phyloP scores from a whole-genome alignment of 306 rosid genomes.

The Senna tora region DNA sequence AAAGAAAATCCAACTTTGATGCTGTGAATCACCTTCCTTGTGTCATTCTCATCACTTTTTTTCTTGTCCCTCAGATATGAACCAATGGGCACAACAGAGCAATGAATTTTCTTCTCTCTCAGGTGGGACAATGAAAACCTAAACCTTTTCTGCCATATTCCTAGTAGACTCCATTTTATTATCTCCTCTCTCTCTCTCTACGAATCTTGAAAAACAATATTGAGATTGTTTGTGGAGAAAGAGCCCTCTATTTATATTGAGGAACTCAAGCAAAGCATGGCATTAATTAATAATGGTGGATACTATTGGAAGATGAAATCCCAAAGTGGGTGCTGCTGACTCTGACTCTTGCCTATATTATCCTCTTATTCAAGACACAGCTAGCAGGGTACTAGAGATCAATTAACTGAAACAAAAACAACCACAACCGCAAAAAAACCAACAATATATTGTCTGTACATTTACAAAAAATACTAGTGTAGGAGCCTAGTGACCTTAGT shows the following conservation, averaged over 20 bases:
- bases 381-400: too few species aligned
- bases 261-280: background rate
- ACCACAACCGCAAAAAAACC: too few species aligned
- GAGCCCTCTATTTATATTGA: slow-evolving; percentile 39
- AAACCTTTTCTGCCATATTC: too few species aligned
- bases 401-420: too few species aligned
- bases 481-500: slow-evolving; percentile 58
- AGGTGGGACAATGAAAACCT: too few species aligned
- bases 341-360: too few species aligned
- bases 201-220: background rate
- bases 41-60: slow-evolving; percentile 35
- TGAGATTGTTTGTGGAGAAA: slow-evolving; percentile 20
- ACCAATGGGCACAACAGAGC: slow-evolving; percentile 31
- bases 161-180: too few species aligned
- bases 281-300: background rate
- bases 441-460: background rate
- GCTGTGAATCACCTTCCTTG: slow-evolving; percentile 66
- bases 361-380: too few species aligned
- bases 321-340: too few species aligned
- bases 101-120: too few species aligned
- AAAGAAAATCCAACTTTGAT: slow-evolving; percentile 77
- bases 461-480: background rate
- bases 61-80: slow-evolving; percentile 35
- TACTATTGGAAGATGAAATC: slow-evolving; percentile 22
- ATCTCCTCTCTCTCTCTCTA: background rate